phyloP scores from a whole-genome alignment of 805 yeast species.

The Saturnispora sanitii region DNA sequence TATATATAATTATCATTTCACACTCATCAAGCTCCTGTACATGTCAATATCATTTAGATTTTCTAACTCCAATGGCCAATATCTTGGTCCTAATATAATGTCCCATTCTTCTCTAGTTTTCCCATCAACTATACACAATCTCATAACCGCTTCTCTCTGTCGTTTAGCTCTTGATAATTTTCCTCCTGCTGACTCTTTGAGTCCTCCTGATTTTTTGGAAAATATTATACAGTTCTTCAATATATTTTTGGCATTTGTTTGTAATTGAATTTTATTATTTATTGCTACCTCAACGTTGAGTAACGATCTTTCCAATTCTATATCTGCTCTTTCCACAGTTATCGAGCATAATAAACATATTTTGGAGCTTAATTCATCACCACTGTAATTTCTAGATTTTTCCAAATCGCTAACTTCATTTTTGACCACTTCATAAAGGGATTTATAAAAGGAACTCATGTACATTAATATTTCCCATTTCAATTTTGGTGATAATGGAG shows the following conservation, averaged over 20 bases:
- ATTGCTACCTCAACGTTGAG: slow-evolving; percentile 25
- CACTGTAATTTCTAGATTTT: slow-evolving; percentile 9
- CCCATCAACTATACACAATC: slow-evolving; percentile 38
- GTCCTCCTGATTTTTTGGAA: slow-evolving; percentile 40
- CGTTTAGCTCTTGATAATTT: slow-evolving; percentile 33
- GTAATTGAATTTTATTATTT: slow-evolving; percentile 25
- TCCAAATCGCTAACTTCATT: slow-evolving; percentile 17
- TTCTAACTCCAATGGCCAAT: slow-evolving; percentile 23
- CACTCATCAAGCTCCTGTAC: slow-evolving; percentile 10
- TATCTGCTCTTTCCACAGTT: slow-evolving; percentile 42
- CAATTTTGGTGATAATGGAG: slow-evolving; percentile 11
- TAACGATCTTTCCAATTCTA: slow-evolving; percentile 40
- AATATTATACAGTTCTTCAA: slow-evolving; percentile 37
- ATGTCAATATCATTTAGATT: slow-evolving; percentile 19
- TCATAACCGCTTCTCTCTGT: slow-evolving; percentile 34
- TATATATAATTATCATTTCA: not conserved
- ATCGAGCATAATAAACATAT: slow-evolving; percentile 32
- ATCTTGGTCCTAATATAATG: slow-evolving; percentile 18
- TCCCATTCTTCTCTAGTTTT: slow-evolving; percentile 24
- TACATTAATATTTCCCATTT: slow-evolving; percentile 34
- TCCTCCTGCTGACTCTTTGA: slow-evolving; percentile 38
- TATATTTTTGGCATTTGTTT: slow-evolving; percentile 32
- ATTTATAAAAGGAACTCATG: slow-evolving; percentile 31
- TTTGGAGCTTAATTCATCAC: slow-evolving; percentile 17
- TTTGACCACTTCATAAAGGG: slow-evolving; percentile 29